Evolutionary conservation across 2,329 filamentous ascomycete species (phyloP).

Genomic region (Pseudogymnoascus sp.): DNA sequence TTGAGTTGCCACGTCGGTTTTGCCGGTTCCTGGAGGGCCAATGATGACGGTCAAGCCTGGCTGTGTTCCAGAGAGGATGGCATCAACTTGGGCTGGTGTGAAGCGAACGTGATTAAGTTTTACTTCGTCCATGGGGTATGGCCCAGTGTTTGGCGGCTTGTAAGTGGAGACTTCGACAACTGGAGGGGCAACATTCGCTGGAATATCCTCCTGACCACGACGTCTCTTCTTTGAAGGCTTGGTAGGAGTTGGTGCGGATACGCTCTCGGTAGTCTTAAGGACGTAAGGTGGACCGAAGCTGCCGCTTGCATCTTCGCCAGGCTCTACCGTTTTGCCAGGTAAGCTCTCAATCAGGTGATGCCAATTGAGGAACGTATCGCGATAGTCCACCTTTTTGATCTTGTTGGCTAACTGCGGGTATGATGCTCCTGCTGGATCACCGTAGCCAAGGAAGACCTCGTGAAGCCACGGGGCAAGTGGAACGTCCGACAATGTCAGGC

Average conservation of each 20-base stretch:
- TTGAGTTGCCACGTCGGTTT: constrained; percentile 97
- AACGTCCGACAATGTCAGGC: constrained; percentile 73
- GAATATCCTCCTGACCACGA: constrained; percentile 62
- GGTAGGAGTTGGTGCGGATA: constrained; percentile 39
- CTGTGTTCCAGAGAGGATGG: constrained; percentile 87
- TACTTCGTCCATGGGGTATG: constrained; percentile 76
- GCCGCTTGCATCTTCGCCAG: constrained; percentile 58
- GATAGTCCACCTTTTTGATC: constrained; percentile 73
- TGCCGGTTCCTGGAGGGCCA: constrained; percentile 91
- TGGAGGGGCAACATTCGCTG: constrained; percentile 52
- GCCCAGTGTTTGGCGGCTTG: constrained; percentile 77
- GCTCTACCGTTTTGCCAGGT: constrained; percentile 78
- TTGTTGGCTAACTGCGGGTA: constrained; percentile 76
- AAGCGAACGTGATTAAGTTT: constrained; percentile 80
- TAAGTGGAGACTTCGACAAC: constrained; percentile 81
- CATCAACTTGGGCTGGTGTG: constrained; percentile 83
- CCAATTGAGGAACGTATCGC: constrained; percentile 94
- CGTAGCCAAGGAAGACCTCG: constrained; percentile 95
- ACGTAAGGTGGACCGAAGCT: constrained; percentile 86
- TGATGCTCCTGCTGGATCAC: constrained; percentile 78
- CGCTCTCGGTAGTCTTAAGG: constrained; percentile 55
- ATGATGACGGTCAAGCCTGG: constrained; percentile 90
- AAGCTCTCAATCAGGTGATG: constrained; percentile 85
- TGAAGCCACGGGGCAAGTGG: constrained; percentile 86
- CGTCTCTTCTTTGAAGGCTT: constrained; percentile 80